These are phyloP conservation scores for Bipolaris gigantea DNA, from an alignment of 2,329 filamentous ascomycete genomes.

Conservation along the genomic window DNA sequence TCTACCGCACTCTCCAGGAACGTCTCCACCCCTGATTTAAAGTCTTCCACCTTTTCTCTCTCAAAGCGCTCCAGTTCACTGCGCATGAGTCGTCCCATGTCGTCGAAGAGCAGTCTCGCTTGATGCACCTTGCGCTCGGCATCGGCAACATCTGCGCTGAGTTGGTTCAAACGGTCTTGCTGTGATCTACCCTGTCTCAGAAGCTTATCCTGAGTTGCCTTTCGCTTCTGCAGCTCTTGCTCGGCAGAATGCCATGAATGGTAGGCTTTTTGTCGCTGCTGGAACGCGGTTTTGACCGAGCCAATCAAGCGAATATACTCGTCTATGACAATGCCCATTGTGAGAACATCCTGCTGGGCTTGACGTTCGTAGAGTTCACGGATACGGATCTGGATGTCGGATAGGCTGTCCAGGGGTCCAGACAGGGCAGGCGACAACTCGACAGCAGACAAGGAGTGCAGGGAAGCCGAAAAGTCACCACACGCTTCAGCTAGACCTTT, in stretches of 20 bases:
- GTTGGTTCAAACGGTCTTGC: slow-evolving; percentile 90
- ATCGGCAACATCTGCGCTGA: slow-evolving; percentile 91
- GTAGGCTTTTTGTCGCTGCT: slow-evolving; percentile 91
- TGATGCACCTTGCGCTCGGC: slow-evolving; percentile 92
- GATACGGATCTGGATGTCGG: slow-evolving; percentile 90
- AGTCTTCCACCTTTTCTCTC: slow-evolving; percentile 96
- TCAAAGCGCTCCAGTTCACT: slow-evolving; percentile 92
- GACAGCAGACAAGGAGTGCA: slow-evolving; percentile 90
- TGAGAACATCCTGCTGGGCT: slow-evolving; percentile 94
- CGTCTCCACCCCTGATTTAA: slow-evolving; percentile 97
- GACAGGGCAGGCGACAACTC: slow-evolving; percentile 89
- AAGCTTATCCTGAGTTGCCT: slow-evolving; percentile 88
- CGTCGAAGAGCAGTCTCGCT: slow-evolving; percentile 85
- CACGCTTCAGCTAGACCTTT: slow-evolving; percentile 93
- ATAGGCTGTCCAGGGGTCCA: slow-evolving; percentile 84
- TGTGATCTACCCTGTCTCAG: slow-evolving; percentile 92
- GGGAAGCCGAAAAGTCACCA: slow-evolving; percentile 86
- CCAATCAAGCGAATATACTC: slow-evolving; percentile 97
- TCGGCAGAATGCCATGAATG: slow-evolving; percentile 93
- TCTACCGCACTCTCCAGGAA: slow-evolving; percentile 96
- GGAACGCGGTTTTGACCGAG: slow-evolving; percentile 90
- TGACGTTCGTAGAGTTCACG: slow-evolving; percentile 94
- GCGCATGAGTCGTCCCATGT: slow-evolving; percentile 94
- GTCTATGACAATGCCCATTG: slow-evolving; percentile 94
- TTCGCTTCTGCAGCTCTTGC: slow-evolving; percentile 86